Conservation (phyloP, 1,139 yeast species). For the Suhomyces yuchorum region DNA sequence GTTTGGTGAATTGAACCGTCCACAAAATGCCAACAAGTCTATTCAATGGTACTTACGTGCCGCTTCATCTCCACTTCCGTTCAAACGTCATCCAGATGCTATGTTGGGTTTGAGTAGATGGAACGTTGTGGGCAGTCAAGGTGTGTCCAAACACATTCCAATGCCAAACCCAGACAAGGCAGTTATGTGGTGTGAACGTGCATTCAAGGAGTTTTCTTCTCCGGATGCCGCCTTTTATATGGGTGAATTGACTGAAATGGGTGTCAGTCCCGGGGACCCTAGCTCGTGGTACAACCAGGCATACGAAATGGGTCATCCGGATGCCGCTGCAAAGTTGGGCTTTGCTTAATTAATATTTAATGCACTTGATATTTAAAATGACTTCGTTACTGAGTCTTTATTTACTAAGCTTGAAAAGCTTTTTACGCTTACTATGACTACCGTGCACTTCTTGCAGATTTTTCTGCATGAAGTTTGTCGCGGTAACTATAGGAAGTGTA, state of each 20-base stretch:
- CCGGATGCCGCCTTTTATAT: conserved; percentile 83
- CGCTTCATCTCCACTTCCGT: conserved; percentile 53
- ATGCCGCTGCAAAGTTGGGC: conserved; percentile 20
- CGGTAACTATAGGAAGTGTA: background rate
- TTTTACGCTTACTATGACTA: background rate
- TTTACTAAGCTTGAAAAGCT: background rate
- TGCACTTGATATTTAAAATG: conserved; percentile 5
- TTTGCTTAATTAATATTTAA: conserved; percentile 13
- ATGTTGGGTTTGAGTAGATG: conserved; percentile 90
- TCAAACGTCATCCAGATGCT: conserved; percentile 78
- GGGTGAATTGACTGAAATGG: conserved; percentile 80
- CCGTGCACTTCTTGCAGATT: background rate
- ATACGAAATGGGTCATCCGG: conserved; percentile 20
- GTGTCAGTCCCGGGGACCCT: conserved; percentile 39
- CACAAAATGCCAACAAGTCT: conserved; percentile 68
- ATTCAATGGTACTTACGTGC: conserved; percentile 91
- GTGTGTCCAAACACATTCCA: conserved; percentile 53
- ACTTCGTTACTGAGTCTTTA: background rate
- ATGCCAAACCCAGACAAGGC: conserved; percentile 76
- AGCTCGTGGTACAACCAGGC: conserved; percentile 19
- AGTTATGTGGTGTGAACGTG: conserved; percentile 84
- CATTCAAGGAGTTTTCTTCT: conserved; percentile 71
- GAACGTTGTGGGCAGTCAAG: conserved; percentile 83
- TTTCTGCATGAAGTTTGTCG: background rate
- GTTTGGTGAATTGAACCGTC: conserved; percentile 73